These are phyloP conservation scores for Antarctomyces pellizariae DNA, from an alignment of 495 filamentous ascomycete genomes.

Conservation along the genomic window DNA sequence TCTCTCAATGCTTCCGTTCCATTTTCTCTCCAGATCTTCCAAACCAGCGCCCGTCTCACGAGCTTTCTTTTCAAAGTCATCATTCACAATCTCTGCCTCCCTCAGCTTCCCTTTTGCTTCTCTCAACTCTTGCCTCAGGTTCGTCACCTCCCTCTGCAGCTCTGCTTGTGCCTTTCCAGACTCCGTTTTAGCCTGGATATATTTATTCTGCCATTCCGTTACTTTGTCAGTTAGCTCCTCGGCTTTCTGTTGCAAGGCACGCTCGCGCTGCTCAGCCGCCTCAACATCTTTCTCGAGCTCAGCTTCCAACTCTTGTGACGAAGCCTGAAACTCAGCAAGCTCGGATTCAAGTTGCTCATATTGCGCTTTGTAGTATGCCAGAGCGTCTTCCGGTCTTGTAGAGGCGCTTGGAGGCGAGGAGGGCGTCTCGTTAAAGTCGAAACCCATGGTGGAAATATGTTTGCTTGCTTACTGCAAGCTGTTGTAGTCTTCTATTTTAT, in stretches of 20 bases:
- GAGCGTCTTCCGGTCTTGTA: conserved; percentile 39
- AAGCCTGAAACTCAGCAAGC: conserved; percentile 81
- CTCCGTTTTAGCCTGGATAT: conserved; percentile 83
- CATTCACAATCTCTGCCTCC: conserved; percentile 93
- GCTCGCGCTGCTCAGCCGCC: conserved; percentile 79
- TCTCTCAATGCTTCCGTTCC: conserved; percentile 80
- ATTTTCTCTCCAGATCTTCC: conserved; percentile 92
- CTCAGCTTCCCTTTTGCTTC: conserved; percentile 60
- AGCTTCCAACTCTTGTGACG: conserved; percentile 77
- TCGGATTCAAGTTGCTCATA: conserved; percentile 85
- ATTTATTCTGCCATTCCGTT: conserved; percentile 95
- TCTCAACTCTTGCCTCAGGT: conserved; percentile 60
- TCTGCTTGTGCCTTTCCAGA: conserved; percentile 57
- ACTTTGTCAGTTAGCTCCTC: conserved; percentile 70
- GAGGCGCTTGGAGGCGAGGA: conserved; percentile 35
- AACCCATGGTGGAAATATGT: too few species aligned
- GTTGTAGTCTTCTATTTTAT: too few species aligned
- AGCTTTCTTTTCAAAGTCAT: conserved; percentile 92
- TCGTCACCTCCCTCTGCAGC: conserved; percentile 90
- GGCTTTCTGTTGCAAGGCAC: conserved; percentile 61
- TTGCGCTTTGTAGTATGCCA: conserved; percentile 85
- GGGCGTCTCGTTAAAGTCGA: conserved; percentile 37
- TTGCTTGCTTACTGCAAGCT: too few species aligned
- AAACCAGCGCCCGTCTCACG: conserved; percentile 82
- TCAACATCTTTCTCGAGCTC: conserved; percentile 95